Evolutionary conservation across 495 filamentous ascomycete species (phyloP), one percentile per base, ranked within the genome.

Genomic region (Aspergillus diversus): DNA sequence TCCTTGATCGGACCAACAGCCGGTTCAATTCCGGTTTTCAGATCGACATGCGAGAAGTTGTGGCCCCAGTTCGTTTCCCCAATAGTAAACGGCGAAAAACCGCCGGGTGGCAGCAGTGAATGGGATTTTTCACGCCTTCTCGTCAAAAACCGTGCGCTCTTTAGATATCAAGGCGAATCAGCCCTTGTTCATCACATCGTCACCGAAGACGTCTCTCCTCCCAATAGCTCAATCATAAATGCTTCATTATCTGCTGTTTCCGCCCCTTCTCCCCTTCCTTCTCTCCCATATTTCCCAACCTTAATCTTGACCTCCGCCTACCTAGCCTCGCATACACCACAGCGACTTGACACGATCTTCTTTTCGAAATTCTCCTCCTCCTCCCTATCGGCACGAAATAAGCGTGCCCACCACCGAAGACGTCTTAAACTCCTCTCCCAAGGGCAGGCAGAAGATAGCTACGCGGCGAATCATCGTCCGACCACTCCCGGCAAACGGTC

Each of bases 251-350:
- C 70, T 31, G 64, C 81, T 27, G 65, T 64, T 8, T 68, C 69
- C 13, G 69, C 72, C 11, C 69, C 76, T n/a, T 77, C 79, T 2
- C 73, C 72, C 11, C 73, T 80, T 6, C 77, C 76, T 9, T 72
- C 73, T 55, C 68, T 97, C 31, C 92, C 93, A 11, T 90, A 91
- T 65, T 92, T 91, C 69, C 88, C 95, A 21, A 89, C 91, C 50
- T 80, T 92, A 43, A 85, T 98, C 60, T 83, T 99, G 13, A 84
- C 94, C 42, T 90, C 93, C 53, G 88, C 93, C 21, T 99, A 97
- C 75, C 86, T 99, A 5, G 92, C 94, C 62, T 97, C 93, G 5
- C 91, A 93, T 78, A 98, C 91, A 69, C 87, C 91, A 0, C 82
- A 92, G 16, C 79, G 87, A 47, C 84, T 89, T 42, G 95, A 99